Percentiles rank a stretch among this genome's conserved stretches.
These are phyloP conservation scores for Aspergillus olivimuriae DNA, from an alignment of 495 filamentous ascomycete genomes.

Conservation along the genomic window DNA sequence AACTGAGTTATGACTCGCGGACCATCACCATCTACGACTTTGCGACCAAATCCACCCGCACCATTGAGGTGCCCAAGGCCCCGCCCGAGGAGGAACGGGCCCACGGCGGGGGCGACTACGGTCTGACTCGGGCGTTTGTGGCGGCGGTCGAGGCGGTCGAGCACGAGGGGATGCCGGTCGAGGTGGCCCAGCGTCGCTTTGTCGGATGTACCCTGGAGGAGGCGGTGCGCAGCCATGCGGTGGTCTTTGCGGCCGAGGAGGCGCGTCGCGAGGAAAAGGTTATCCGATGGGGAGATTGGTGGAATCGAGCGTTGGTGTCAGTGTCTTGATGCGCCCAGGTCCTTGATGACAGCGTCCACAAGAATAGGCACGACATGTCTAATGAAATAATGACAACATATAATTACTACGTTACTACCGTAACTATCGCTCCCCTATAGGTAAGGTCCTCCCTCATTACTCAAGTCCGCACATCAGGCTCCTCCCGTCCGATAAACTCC, in stretches of 20 bases:
- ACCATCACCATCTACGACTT: conserved; percentile 41
- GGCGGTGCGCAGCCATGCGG: conserved; percentile 77
- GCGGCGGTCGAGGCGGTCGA: conserved; percentile 75
- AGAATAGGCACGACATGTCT: too few species aligned
- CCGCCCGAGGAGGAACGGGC: conserved; percentile 33
- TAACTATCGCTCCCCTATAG: too few species aligned
- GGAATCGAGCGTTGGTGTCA: conserved; percentile 42
- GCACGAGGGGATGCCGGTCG: conserved; percentile 57
- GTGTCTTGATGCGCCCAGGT: too few species aligned
- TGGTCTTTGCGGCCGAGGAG: conserved; percentile 93
- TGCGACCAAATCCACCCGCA: conserved; percentile 16
- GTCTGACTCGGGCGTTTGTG: conserved; percentile 73
- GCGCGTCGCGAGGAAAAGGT: conserved; percentile 63
- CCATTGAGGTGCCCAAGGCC: conserved; percentile 26
- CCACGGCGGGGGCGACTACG: conserved; percentile 86
- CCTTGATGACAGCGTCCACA: too few species aligned
- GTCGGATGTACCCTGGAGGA: conserved; percentile 83
- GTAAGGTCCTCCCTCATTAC: too few species aligned
- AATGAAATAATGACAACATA: neutral
- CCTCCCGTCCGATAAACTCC: conserved; percentile 79
- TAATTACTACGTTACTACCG: too few species aligned
- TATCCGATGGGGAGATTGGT: conserved; percentile 76
- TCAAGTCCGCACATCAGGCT: conserved; percentile 94
- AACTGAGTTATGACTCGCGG: conserved; percentile 65
- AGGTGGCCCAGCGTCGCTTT: conserved; percentile 65